A percentile compares a stretch with the other conserved stretches of the same genome.
These are phyloP conservation scores for Colletotrichum magnum DNA, from an alignment of 2,329 filamentous ascomycete genomes.

Conservation along the genomic window DNA sequence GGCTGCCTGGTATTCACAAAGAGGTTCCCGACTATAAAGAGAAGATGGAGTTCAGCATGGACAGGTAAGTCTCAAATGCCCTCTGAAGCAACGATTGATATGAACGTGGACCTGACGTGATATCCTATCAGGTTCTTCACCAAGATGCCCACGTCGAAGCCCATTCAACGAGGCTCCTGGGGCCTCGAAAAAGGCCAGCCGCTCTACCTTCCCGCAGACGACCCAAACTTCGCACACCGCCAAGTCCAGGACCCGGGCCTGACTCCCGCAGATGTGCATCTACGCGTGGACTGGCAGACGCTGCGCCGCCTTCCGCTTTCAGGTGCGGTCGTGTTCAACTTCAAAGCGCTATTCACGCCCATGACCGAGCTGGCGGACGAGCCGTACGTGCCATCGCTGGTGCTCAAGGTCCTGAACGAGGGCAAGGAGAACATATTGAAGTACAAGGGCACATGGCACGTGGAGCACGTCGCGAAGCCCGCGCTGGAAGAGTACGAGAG, in stretches of 20 bases:
- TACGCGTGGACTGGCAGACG: conserved; percentile 92
- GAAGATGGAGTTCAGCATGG: conserved; percentile 91
- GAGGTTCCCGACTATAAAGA: conserved; percentile 87
- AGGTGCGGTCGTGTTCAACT: conserved; percentile 85
- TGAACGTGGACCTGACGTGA: not conserved
- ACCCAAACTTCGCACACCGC: conserved; percentile 74
- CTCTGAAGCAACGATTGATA: not conserved
- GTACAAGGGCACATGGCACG: conserved; percentile 88
- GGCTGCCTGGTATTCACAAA: conserved; percentile 79
- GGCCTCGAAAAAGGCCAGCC: conserved; percentile 82
- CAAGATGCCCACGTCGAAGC: conserved; percentile 79
- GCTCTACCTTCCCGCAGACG: conserved; percentile 79
- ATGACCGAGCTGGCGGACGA: conserved; percentile 79
- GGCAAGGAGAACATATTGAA: conserved; percentile 79
- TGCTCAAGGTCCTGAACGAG: conserved; percentile 78
- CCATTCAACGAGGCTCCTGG: conserved; percentile 90
- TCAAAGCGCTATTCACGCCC: conserved; percentile 88
- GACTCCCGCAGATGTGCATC: conserved; percentile 70
- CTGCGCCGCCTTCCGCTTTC: conserved; percentile 83
- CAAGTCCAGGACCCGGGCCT: conserved; percentile 70
- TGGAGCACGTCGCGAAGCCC: conserved; percentile 79
- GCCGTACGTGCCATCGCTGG: conserved; percentile 77
- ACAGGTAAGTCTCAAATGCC: conserved; percentile 67
- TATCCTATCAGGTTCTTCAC: conserved; percentile 76
- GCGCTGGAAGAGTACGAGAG: conserved; percentile 72